Percentiles rank a stretch among this genome's conserved stretches.
Evolutionary conservation across 805 yeast species (phyloP).

Genomic region (Candida awuae): DNA sequence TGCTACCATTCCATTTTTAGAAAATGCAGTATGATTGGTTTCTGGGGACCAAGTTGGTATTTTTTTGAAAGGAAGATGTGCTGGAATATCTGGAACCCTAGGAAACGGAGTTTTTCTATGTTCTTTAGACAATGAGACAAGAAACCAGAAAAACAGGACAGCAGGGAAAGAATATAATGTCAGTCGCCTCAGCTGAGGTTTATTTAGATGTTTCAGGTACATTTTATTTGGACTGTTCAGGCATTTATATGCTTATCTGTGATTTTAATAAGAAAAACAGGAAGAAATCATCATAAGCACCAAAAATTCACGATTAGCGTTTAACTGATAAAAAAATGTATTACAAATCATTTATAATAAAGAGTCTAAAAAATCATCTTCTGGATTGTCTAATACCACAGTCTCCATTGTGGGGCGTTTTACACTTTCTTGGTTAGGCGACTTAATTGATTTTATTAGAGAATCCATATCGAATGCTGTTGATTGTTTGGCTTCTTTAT

Average conservation of each 20-base stretch:
- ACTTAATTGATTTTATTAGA: neutral
- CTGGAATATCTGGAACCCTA: conserved; percentile 17
- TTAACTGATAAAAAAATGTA: neutral
- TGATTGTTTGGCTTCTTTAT: neutral
- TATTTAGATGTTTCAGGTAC: too few species aligned
- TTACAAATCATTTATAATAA: conserved; percentile 5
- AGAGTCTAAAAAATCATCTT: conserved; percentile 13
- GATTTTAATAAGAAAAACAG: too few species aligned
- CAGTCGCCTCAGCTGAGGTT: neutral
- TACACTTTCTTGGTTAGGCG: neutral
- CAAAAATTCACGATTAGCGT: too few species aligned
- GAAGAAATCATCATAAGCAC: too few species aligned
- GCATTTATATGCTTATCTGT: too few species aligned
- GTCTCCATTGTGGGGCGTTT: neutral
- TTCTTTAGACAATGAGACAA: neutral
- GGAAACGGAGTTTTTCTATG: conserved; percentile 10
- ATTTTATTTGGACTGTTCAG: too few species aligned
- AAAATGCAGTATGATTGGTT: conserved; percentile 31
- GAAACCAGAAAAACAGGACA: neutral
- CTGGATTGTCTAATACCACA: conserved; percentile 1
- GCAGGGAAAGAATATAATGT: neutral
- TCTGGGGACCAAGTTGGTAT: conserved; percentile 40
- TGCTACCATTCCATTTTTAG: conserved; percentile 53
- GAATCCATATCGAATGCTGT: neutral
- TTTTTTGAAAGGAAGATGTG: conserved; percentile 24